Conservation (phyloP, 805 yeast species). For the Kazachstania psychrophila region DNA sequence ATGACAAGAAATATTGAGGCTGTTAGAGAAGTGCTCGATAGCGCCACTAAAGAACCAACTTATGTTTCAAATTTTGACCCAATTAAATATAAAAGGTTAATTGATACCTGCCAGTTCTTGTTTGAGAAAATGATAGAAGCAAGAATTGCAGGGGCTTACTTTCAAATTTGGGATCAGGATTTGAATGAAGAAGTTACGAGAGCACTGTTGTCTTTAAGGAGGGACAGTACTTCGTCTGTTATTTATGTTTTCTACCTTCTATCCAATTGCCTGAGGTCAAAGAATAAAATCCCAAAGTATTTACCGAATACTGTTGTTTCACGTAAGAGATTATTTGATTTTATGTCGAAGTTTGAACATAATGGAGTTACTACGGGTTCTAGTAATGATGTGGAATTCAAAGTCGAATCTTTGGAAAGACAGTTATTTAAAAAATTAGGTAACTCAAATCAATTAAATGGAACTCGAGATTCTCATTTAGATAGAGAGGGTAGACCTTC, state of each 20-base stretch:
- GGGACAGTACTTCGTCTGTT: slow-evolving; percentile 41
- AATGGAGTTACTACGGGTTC: slow-evolving; percentile 2
- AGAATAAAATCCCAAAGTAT: slow-evolving; percentile 33
- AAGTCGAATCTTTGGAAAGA: slow-evolving; percentile 6
- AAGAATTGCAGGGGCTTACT: slow-evolving; percentile 39
- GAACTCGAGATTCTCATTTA: not conserved
- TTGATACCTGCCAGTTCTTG: slow-evolving; percentile 33
- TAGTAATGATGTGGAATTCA: not conserved
- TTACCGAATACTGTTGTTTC: slow-evolving; percentile 38
- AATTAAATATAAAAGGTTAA: slow-evolving; percentile 26
- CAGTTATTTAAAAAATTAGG: slow-evolving; percentile 7
- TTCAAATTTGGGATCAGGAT: slow-evolving; percentile 39
- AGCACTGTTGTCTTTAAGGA: slow-evolving; percentile 35
- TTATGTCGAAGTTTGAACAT: slow-evolving; percentile 29
- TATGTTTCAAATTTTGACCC: slow-evolving; percentile 31
- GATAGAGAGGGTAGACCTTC: not conserved
- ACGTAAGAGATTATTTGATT: slow-evolving; percentile 36
- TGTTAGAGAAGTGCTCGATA: slow-evolving; percentile 30
- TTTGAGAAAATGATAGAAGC: slow-evolving; percentile 40
- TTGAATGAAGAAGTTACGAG: slow-evolving; percentile 31
- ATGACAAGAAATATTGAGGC: slow-evolving; percentile 37
- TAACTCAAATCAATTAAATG: not conserved
- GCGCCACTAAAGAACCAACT: slow-evolving; percentile 32
- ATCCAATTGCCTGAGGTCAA: slow-evolving; percentile 35
- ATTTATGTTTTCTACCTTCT: slow-evolving; percentile 36